Conservation (phyloP, 805 yeast genomes). For the Cyberlindnera sargentensis region DNA sequence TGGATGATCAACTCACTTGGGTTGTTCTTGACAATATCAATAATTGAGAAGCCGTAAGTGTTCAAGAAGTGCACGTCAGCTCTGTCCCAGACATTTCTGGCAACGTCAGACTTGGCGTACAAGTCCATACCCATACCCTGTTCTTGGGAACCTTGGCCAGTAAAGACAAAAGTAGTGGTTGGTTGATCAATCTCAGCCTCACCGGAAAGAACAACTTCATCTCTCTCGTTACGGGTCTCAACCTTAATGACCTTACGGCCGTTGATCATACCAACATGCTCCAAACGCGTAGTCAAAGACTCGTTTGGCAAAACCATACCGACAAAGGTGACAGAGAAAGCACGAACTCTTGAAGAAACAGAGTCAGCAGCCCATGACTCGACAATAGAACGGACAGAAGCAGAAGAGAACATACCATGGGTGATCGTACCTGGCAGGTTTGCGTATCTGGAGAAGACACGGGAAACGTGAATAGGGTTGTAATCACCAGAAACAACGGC, state of each 20-base stretch:
- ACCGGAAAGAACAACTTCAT: slow-evolving; percentile 79
- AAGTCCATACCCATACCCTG: slow-evolving; percentile 99
- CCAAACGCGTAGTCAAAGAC: slow-evolving; percentile 75
- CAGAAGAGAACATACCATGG: slow-evolving; percentile 98
- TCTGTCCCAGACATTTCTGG: slow-evolving; percentile 94
- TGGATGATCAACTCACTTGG: slow-evolving; percentile 94
- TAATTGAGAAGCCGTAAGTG: slow-evolving; percentile 95
- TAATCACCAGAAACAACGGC: slow-evolving; percentile 97
- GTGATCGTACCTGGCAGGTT: slow-evolving; percentile 95
- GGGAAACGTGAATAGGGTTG: slow-evolving; percentile 96
- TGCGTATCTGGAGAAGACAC: slow-evolving; percentile 91
- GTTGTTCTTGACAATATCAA: slow-evolving; percentile 91
- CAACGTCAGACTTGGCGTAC: slow-evolving; percentile 84
- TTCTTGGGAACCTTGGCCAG: slow-evolving; percentile 99
- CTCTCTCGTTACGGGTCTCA: slow-evolving; percentile 77
- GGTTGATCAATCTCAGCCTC: slow-evolving; percentile 99
- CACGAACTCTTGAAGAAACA: slow-evolving; percentile 92
- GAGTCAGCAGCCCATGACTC: slow-evolving; percentile 99
- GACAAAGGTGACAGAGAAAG: slow-evolving; percentile 81
- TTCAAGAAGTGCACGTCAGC: slow-evolving; percentile 90
- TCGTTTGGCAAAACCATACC: slow-evolving; percentile 99
- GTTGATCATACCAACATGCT: slow-evolving; percentile 97
- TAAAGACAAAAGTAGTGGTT: slow-evolving; percentile 89
- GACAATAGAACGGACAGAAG: slow-evolving; percentile 88
- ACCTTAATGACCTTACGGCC: slow-evolving; percentile 97